Percentiles rank a stretch among this genome's conserved stretches.
These are phyloP conservation scores for Kodamaea arcana DNA, from an alignment of 1,139 yeast genomes.

Conservation along the genomic window DNA sequence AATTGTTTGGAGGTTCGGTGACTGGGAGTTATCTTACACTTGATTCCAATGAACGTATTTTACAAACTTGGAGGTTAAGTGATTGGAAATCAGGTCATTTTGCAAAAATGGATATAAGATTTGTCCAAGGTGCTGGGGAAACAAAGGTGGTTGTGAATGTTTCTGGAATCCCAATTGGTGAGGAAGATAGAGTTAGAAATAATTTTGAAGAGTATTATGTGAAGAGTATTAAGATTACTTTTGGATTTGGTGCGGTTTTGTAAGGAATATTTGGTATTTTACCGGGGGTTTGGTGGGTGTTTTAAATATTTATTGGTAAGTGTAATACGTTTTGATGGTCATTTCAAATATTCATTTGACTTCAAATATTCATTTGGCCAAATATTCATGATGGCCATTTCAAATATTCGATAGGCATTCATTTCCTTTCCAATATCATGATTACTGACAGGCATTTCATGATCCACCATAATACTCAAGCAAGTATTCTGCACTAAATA, in stretches of 20 bases:
- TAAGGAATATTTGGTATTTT: constrained; percentile 18
- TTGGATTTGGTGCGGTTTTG: constrained; percentile 88
- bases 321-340: too few relatives aligned
- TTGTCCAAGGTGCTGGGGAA: constrained; percentile 76
- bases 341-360: too few relatives aligned
- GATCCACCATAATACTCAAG: too few relatives aligned
- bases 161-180: constrained; percentile 95
- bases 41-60: constrained; percentile 54
- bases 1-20: constrained; percentile 86
- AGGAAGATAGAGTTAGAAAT: constrained; percentile 80
- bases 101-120: constrained; percentile 61
- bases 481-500: too few relatives aligned
- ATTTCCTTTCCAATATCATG: too few relatives aligned
- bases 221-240: constrained; percentile 80
- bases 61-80: constrained; percentile 78
- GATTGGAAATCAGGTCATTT: constrained; percentile 86
- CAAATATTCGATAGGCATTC: too few relatives aligned
- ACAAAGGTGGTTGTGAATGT: constrained; percentile 77
- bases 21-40: constrained; percentile 63
- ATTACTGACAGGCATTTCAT: too few relatives aligned
- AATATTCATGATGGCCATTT: too few relatives aligned
- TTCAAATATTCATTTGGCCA: too few relatives aligned
- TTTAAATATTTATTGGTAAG: too few relatives aligned
- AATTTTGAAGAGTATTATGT: constrained; percentile 90
- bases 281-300: too few relatives aligned